Evolutionary conservation across 2,329 filamentous ascomycete species (phyloP), one percentile per base, ranked within the genome.

Genomic region (Diaporthe velutina): DNA sequence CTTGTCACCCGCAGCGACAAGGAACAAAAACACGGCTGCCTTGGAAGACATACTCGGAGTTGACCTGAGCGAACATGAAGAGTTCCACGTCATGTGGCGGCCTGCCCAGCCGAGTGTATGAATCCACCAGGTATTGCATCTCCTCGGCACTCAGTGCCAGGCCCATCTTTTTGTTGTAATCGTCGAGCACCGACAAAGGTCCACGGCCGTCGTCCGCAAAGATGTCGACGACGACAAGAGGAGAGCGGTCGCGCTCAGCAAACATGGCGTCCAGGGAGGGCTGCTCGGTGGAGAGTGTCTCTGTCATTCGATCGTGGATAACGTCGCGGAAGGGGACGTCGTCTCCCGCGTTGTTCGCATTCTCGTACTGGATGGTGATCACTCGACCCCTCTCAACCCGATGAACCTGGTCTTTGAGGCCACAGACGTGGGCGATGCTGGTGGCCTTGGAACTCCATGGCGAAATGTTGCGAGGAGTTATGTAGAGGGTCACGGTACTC

Each of bases 51-150:
- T 98, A 96, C 88, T 99, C 97, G 4, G 96, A 98, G 87, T 98
- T 98, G 83, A 99, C 96, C 85, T 99, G 97, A 22, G 96, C 96
- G 83, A 98, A 99, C 97, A 98, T 98, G 88, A 98, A 98, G 30
- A 98, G 89, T 85, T 99, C 97, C 58, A 98, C 94, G 82, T 98
- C 97, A 76, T 95, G 93, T 1, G 95, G 95, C 66, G 90, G 86
- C 50, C 92, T 87, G 76, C 91, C 90, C 25, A 92, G 89, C 50
- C 91, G 87, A 8, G 91, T 91, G 84, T 95, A 97, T 55, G 93
- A 93, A 78, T 95, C 92, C n/a, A 98, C 94, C 52, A 99, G 89
- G 81, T 99, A 98, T 75, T 98, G 93, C 83, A 98, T 97, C 83
- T 99, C 96, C 12, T 93, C 93, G 74, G 92, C 89, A 82, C 98